Conservation (phyloP, 805 yeast genomes). For the Candida pini region DNA sequence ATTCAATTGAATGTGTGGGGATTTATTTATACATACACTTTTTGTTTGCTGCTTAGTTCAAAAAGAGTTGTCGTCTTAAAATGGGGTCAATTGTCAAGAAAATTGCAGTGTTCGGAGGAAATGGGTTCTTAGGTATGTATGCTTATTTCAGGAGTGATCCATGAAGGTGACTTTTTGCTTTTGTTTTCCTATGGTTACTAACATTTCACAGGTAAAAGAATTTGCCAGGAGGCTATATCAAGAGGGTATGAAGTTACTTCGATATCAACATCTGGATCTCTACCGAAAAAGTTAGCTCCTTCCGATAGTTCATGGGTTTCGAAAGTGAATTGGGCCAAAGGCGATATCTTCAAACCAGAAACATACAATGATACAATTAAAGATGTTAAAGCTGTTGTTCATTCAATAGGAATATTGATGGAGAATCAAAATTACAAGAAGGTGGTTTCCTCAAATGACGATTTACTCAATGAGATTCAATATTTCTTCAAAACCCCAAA, state of each 20-base stretch:
- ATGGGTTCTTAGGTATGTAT: constrained; percentile 61
- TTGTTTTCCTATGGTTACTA: background rate
- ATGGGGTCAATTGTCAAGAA: constrained; percentile 13
- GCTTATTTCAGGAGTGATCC: background rate
- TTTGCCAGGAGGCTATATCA: constrained; percentile 62
- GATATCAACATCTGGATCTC: constrained; percentile 49
- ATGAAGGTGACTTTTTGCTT: too few species aligned
- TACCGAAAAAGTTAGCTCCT: constrained; percentile 33
- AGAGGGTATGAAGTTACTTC: constrained; percentile 65
- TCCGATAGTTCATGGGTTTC: constrained; percentile 42
- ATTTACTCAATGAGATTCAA: constrained; percentile 30
- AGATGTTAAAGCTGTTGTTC: constrained; percentile 65
- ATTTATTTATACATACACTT: too few species aligned
- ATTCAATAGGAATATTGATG: constrained; percentile 71
- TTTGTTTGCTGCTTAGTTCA: too few species aligned
- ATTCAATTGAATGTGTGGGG: too few species aligned
- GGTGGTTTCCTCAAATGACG: constrained; percentile 31
- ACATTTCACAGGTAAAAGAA: constrained; percentile 41
- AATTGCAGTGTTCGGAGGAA: constrained; percentile 76
- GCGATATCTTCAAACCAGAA: constrained; percentile 61
- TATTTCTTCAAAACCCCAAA: constrained; percentile 46
- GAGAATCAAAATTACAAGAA: constrained; percentile 67
- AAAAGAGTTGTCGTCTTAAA: too few species aligned
- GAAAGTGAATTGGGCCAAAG: constrained; percentile 60
- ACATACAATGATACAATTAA: constrained; percentile 45